Conservation (phyloP, 768 basidiomycete genomes). For the Xerocomellus amylosporus region DNA sequence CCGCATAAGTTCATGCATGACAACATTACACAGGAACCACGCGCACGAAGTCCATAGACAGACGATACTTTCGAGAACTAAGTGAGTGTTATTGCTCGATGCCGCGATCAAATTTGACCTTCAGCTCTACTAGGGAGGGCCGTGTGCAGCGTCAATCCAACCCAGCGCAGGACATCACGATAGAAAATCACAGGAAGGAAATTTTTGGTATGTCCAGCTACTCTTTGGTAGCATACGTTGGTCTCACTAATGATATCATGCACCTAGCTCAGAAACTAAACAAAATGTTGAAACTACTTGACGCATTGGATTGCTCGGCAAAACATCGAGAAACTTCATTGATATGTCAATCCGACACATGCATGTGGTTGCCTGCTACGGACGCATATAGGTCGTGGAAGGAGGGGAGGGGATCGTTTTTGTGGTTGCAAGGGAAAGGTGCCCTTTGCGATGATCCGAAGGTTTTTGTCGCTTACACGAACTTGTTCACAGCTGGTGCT, state of each 20-base stretch:
- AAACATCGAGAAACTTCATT: neutral
- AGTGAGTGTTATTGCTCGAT: neutral
- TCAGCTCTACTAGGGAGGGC: neutral
- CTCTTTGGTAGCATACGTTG: no score
- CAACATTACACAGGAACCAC: neutral
- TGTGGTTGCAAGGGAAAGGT: slow-evolving; percentile 21
- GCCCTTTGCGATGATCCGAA: no score
- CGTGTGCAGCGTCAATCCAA: neutral
- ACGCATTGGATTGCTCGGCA: neutral
- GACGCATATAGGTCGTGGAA: slow-evolving; percentile 1
- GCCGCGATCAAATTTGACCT: neutral
- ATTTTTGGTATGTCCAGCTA: neutral
- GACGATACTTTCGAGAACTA: neutral
- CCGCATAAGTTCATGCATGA: neutral
- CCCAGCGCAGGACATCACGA: neutral
- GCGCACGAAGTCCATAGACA: no score
- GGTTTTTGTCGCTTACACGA: no score
- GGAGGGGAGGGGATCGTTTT: neutral
- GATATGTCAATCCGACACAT: slow-evolving; percentile 6
- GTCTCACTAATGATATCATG: neutral
- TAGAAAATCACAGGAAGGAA: neutral
- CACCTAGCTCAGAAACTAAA: neutral
- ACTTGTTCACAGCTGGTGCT: no score
- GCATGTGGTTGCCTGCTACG: slow-evolving; percentile 5
- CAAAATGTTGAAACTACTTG: neutral